A percentile compares a stretch with the other conserved stretches of the same genome.
Conservation (phyloP, 2,329 filamentous ascomycete genomes). For the Dothideomycetidae sp. region DNA sequence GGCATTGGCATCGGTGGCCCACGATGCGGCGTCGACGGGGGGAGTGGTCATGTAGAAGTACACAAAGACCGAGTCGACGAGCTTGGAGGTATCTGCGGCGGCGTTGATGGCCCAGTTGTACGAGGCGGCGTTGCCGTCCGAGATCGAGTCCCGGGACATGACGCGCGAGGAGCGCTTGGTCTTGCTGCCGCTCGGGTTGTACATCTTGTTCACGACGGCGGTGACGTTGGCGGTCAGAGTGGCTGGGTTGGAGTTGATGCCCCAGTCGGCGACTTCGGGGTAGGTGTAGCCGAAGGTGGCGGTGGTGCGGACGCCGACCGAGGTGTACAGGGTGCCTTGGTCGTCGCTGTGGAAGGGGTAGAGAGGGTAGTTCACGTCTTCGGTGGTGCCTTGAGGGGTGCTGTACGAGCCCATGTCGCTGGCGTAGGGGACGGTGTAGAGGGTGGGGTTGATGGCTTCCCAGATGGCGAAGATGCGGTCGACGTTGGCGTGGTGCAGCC, state of each 20-base stretch:
- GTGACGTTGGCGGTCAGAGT: slow-evolving; percentile 29
- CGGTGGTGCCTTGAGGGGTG: slow-evolving; percentile 4
- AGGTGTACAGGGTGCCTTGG: neutral
- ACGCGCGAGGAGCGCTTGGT: neutral
- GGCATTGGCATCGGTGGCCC: slow-evolving; percentile 41
- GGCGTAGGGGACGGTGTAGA: neutral
- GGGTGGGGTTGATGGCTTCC: slow-evolving; percentile 14
- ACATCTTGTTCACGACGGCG: slow-evolving; percentile 38
- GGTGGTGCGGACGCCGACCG: neutral
- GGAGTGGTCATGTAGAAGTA: slow-evolving; percentile 51
- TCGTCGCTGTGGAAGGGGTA: slow-evolving; percentile 8
- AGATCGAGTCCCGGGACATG: neutral
- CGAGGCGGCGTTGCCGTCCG: slow-evolving; percentile 1
- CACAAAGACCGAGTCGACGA: slow-evolving; percentile 48
- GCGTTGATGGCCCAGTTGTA: slow-evolving; percentile 57
- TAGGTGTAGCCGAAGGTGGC: neutral
- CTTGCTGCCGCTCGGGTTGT: neutral
- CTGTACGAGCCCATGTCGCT: slow-evolving; percentile 2
- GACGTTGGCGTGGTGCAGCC: slow-evolving; percentile 23
- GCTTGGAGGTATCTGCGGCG: slow-evolving; percentile 43
- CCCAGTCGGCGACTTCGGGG: slow-evolving; percentile 23
- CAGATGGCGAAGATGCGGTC: slow-evolving; percentile 23
- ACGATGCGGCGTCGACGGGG: slow-evolving; percentile 30
- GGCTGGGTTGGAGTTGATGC: neutral
- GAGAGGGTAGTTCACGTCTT: slow-evolving; percentile 3